Base-by-base conservation (phyloP, 2,329 filamentous ascomycete genomes). In the Sclerotiophoma versabilis region DNA sequence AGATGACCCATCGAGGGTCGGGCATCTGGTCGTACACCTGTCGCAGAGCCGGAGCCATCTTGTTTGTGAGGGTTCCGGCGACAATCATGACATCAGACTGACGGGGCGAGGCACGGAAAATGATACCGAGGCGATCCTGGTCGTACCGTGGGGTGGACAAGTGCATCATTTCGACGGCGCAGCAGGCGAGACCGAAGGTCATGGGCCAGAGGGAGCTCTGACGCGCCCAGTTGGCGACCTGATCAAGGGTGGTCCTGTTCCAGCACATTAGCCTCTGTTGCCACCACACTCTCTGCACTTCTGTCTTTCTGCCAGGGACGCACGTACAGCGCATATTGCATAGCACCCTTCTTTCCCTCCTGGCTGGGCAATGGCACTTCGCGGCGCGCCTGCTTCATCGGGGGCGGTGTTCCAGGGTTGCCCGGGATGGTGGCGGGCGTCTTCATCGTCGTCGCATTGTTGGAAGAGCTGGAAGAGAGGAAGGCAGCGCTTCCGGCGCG, bases 11-110 rank as follows among this genome's bases (percentile, higher is more conserved):
- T 71, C 89, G 85, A 22, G 92, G 92, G 26, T 96, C 92, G 25
- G 92, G 91, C 92, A 96, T 96, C 81, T 96, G 92, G 76, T 96
- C 92, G 80, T 96, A 96, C 58, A 96, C 89, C 79, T 95, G 91
- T 76, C 92, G 84, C 71, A 96, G 80, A 27, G 92, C 92, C 2
- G 92, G 91, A 1, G 91, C 92, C 92, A 96, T 96, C 82, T 96
- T 96, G 83, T 96, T 96, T 66, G 91, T 96, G 58, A 96, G 84
- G 25, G 92, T 96, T 55, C 92, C 92, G 22, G 92, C 92, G 25
- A 96, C 92, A 69, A 96, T 95, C 91, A 96, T 96, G 63, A 96
- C 89, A 76, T 96, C 92, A 53, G 91, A 91, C 78, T 96, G 92
- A 60, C 92, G 89, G 4, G 92, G 92, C 9, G 90, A 93, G 54